Percentiles rank a stretch among this genome's conserved stretches.
These are phyloP conservation scores for Xylariaceae sp. DNA, from an alignment of 2,329 filamentous ascomycete genomes.

Conservation along the genomic window DNA sequence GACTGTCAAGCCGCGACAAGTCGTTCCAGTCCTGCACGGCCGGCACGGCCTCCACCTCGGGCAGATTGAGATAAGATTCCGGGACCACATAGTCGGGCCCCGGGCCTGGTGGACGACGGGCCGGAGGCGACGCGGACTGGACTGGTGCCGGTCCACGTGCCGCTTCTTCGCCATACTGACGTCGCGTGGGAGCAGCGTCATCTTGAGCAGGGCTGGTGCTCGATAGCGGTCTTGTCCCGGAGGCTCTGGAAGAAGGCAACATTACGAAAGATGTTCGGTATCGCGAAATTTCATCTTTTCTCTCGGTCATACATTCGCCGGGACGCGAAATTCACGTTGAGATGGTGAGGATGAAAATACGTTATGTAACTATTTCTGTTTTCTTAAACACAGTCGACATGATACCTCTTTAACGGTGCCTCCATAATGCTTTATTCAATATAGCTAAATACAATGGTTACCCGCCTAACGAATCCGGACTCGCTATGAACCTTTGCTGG, in stretches of 20 bases:
- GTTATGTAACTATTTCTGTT: no score
- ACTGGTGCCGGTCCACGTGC: neutral
- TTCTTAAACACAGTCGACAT: neutral
- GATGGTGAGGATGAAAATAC: no score
- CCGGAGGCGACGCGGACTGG: neutral
- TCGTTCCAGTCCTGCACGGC: slow-evolving; percentile 42
- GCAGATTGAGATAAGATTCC: slow-evolving; percentile 38
- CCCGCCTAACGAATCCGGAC: no score
- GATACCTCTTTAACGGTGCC: neutral
- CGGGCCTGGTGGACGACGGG: slow-evolving; percentile 17
- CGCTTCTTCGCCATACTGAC: neutral
- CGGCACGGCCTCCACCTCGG: slow-evolving; percentile 39
- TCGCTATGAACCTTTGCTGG: neutral
- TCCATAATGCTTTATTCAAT: neutral
- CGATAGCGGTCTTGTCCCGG: slow-evolving; percentile 1
- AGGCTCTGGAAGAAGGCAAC: neutral
- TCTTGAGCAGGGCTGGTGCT: neutral
- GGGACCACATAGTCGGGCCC: slow-evolving; percentile 34
- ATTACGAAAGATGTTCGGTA: neutral
- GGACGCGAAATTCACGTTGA: no score
- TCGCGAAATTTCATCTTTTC: neutral
- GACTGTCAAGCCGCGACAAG: slow-evolving; percentile 33
- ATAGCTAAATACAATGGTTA: neutral
- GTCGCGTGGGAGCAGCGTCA: slow-evolving; percentile 7
- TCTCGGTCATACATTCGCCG: neutral